These are phyloP conservation scores for Pseudopithomyces maydicus DNA, from an alignment of 2,329 filamentous ascomycete species.

Conservation along the genomic window DNA sequence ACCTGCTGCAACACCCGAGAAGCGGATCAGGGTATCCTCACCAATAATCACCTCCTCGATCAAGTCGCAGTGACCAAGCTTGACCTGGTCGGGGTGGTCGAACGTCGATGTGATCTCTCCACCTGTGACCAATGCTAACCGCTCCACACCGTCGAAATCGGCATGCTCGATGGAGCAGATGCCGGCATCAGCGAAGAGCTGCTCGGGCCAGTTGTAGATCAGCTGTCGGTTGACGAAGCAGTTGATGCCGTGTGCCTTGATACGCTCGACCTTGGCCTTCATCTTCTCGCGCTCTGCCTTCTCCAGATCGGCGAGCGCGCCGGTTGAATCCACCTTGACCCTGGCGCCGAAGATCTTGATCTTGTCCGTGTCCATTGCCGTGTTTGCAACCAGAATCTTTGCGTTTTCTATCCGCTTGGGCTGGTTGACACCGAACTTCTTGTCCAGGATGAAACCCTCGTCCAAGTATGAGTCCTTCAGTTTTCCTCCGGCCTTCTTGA, in stretches of 20 bases:
- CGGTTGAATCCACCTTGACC: slow-evolving; percentile 94
- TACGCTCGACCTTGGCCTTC: slow-evolving; percentile 98
- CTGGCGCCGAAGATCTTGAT: slow-evolving; percentile 99
- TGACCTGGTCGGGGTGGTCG: slow-evolving; percentile 95
- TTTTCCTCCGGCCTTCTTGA: slow-evolving; percentile 99
- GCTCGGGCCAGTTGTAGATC: slow-evolving; percentile 99
- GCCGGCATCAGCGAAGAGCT: slow-evolving; percentile 95
- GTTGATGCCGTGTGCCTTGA: slow-evolving; percentile 98
- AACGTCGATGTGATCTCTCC: slow-evolving; percentile 98
- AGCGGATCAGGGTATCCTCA: slow-evolving; percentile 96
- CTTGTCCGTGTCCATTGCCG: slow-evolving; percentile 99
- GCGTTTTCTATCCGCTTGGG: slow-evolving; percentile 97
- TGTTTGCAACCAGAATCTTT: slow-evolving; percentile 97
- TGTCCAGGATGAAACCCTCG: slow-evolving; percentile 97
- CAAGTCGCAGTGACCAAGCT: slow-evolving; percentile 90
- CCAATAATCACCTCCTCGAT: slow-evolving; percentile 99
- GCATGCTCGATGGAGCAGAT: slow-evolving; percentile 99
- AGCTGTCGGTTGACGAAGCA: slow-evolving; percentile 99
- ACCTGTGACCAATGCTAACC: slow-evolving; percentile 90
- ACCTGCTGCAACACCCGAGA: slow-evolving; percentile 92
- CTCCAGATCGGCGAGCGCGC: slow-evolving; percentile 96
- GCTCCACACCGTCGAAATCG: slow-evolving; percentile 97
- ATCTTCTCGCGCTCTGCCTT: slow-evolving; percentile 99
- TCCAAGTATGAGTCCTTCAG: slow-evolving; percentile 97
- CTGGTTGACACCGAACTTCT: slow-evolving; percentile 98